Evolutionary conservation across 1,284 basidiomycete species (phyloP).

Genomic region (Boletus sp.): DNA sequence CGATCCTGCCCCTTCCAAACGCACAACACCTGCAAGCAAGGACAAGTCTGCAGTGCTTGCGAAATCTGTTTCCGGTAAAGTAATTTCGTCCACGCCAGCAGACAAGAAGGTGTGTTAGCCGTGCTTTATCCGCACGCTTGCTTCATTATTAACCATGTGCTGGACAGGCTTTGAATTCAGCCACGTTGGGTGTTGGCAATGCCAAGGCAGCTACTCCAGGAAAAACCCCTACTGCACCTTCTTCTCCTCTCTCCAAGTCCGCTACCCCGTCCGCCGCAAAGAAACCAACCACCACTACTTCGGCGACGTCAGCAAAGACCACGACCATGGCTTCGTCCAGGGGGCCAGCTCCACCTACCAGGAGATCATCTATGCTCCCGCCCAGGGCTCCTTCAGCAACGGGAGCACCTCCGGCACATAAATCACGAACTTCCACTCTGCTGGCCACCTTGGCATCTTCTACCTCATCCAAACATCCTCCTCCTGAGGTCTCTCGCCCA

Average conservation of each 20-base stretch:
- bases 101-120: conserved; percentile 60
- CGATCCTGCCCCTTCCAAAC: conserved; percentile 22
- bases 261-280: conserved; percentile 41
- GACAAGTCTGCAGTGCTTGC: conserved; percentile 28
- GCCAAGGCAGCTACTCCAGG: conserved; percentile 49
- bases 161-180: conserved; percentile 58
- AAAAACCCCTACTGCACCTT: conserved; percentile 35
- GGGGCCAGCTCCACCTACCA: conserved; percentile 34
- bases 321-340: conserved; percentile 40
- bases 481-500: conserved; percentile 39
- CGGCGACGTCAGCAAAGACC: conserved; percentile 39
- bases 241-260: conserved; percentile 36
- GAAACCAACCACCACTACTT: conserved; percentile 45
- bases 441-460: conserved; percentile 37
- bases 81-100: conserved; percentile 45
- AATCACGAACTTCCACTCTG: conserved; percentile 32
- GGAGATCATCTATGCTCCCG: conserved; percentile 48
- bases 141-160: conserved; percentile 29
- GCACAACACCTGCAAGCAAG: conserved; percentile 38
- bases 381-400: conserved; percentile 34
- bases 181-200: conserved; percentile 60
- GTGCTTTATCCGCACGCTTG: conserved; percentile 21
- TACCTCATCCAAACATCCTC: conserved; percentile 33
- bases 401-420: conserved; percentile 26
- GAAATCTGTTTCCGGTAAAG: conserved; percentile 24